These are phyloP conservation scores for Dalbergia oliveri DNA, from an alignment of 306 rosid species.

Conservation along the genomic window DNA sequence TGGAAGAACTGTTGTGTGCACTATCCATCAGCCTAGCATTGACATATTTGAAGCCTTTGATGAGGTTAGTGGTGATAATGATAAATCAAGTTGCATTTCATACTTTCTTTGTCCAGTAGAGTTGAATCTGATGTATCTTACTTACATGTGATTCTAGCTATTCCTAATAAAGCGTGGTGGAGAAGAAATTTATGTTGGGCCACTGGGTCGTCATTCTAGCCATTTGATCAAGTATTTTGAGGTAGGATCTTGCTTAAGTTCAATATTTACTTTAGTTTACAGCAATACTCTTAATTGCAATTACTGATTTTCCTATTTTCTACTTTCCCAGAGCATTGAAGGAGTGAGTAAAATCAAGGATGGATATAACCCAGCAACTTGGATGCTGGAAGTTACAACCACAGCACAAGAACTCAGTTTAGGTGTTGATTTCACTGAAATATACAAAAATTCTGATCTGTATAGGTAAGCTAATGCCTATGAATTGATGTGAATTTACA, in stretches of 20 bases:
- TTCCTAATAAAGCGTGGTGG: slow-evolving; percentile 82
- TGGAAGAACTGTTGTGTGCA: slow-evolving; percentile 89
- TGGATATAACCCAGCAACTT: slow-evolving; percentile 90
- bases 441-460: slow-evolving; percentile 68
- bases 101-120: slow-evolving; percentile 17
- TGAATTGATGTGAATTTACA: neutral
- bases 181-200: slow-evolving; percentile 79
- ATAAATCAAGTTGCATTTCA: neutral
- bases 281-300: neutral
- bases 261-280: neutral
- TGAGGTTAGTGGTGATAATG: slow-evolving; percentile 53
- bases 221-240: slow-evolving; percentile 67
- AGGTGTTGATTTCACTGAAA: slow-evolving; percentile 67
- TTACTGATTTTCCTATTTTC: slow-evolving; percentile 23
- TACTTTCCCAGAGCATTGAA: slow-evolving; percentile 53
- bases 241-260: slow-evolving; percentile 39
- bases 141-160: slow-evolving; percentile 51
- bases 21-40: slow-evolving; percentile 95
- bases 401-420: slow-evolving; percentile 64
- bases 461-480: slow-evolving; percentile 49
- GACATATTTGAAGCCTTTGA: slow-evolving; percentile 87
- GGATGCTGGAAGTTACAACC: slow-evolving; percentile 88
- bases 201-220: slow-evolving; percentile 72
- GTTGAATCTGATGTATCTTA: slow-evolving; percentile 29
- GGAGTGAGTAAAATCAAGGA: slow-evolving; percentile 76